Percentiles rank a stretch among this genome's conserved stretches.
Evolutionary conservation across 352 stramenopile species (phyloP).

Genomic region (Detonula confervacea): DNA sequence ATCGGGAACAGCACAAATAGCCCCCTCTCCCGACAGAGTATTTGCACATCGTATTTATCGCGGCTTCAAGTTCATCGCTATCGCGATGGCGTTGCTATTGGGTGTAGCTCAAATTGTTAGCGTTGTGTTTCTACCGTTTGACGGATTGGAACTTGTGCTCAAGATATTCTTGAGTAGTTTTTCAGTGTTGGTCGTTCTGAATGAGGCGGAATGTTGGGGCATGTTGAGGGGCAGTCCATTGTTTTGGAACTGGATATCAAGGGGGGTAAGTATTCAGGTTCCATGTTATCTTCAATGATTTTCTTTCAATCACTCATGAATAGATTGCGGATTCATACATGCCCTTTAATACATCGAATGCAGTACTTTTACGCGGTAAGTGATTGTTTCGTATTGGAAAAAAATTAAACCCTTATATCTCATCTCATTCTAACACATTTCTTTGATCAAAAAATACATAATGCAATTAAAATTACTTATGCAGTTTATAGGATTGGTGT

Average conservation of each 20-base stretch:
- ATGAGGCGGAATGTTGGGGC: conserved; percentile 19
- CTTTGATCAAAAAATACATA: background rate
- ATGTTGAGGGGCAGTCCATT: conserved; percentile 18
- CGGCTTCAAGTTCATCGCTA: conserved; percentile 14
- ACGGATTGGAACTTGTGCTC: conserved; percentile 23
- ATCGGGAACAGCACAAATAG: too few species aligned
- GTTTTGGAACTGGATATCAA: conserved; percentile 26
- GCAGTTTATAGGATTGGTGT: conserved; percentile 23
- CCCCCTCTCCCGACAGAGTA: too few species aligned
- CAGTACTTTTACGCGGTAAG: conserved; percentile 20
- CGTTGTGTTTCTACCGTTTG: conserved; percentile 24
- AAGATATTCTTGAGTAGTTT: conserved; percentile 35
- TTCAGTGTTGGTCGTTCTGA: conserved; percentile 28
- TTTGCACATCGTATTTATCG: background rate
- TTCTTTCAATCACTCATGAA: background rate
- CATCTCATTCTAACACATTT: background rate
- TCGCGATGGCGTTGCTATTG: conserved; percentile 8
- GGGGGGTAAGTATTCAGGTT: conserved; percentile 4
- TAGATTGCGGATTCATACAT: too few species aligned
- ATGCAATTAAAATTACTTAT: background rate
- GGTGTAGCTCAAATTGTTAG: conserved; percentile 30
- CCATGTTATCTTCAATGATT: background rate
- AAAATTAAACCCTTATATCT: background rate
- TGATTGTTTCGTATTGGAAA: background rate
- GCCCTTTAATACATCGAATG: background rate